A percentile compares a stretch with the other conserved stretches of the same genome.
Conservation (phyloP, 352 stramenopile species). For the Globisporangium solare region DNA sequence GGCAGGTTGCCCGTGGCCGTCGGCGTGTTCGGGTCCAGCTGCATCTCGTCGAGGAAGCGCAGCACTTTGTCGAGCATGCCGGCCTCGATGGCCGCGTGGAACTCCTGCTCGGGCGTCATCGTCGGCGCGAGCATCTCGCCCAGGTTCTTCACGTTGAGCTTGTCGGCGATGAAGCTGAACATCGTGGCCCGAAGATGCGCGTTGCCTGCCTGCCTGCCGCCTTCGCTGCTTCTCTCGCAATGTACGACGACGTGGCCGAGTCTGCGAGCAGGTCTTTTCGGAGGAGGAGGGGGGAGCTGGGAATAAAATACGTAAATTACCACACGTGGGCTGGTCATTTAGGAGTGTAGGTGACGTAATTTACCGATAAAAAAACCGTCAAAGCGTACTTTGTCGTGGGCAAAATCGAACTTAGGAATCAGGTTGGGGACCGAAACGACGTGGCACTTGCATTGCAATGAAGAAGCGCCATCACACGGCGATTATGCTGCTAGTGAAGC, state of each 20-base stretch:
- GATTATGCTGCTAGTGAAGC: background rate
- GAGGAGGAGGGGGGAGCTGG: too few relatives aligned
- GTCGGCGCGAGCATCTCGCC: slow-evolving; percentile 84
- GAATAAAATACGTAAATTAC: background rate
- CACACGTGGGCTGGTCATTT: background rate
- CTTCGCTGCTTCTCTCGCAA: background rate
- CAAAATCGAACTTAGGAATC: background rate
- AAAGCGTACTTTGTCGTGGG: background rate
- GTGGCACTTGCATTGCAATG: background rate
- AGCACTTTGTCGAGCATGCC: slow-evolving; percentile 71
- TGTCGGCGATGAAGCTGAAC: slow-evolving; percentile 88
- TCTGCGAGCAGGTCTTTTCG: background rate
- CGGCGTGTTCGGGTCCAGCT: slow-evolving; percentile 62
- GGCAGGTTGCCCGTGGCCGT: slow-evolving; percentile 75
- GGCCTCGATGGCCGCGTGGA: slow-evolving; percentile 74
- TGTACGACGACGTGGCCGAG: slow-evolving; percentile 9
- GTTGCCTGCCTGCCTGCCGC: background rate
- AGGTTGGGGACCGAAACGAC: background rate
- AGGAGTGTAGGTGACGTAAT: background rate
- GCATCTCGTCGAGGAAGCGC: slow-evolving; percentile 60
- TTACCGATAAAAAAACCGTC: background rate
- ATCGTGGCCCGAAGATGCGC: slow-evolving; percentile 24
- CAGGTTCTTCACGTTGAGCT: slow-evolving; percentile 88
- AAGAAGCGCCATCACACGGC: slow-evolving; percentile 2
- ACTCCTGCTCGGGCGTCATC: slow-evolving; percentile 82